Conservation (phyloP, 176 grass and related monocot species). For the Hsuehochloa calcarea region DNA sequence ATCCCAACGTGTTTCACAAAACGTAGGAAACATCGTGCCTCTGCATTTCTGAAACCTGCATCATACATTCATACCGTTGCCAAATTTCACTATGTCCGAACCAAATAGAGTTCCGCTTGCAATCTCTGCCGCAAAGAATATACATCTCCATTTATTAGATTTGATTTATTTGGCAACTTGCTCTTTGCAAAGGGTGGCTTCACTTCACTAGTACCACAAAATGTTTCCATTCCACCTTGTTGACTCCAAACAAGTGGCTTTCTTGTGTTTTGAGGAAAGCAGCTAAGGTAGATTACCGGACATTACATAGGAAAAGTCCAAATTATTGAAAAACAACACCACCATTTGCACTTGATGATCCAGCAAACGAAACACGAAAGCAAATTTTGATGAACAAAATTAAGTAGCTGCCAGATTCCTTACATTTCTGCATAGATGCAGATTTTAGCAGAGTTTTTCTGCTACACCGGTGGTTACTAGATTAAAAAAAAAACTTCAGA, state of each 20-base stretch:
- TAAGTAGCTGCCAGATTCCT: neutral
- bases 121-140: neutral
- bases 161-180: neutral
- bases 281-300: slow-evolving; percentile 25
- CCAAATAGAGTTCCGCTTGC: neutral
- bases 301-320: neutral
- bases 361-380: neutral
- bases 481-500: neutral
- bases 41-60: neutral
- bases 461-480: neutral
- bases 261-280: slow-evolving; percentile 1
- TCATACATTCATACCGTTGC: neutral
- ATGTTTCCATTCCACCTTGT: neutral
- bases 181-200: neutral
- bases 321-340: neutral
- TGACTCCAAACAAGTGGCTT: neutral
- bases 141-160: neutral
- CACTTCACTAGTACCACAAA: neutral
- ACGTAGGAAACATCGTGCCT: neutral
- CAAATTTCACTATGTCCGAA: neutral
- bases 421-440: neutral
- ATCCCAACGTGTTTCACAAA: neutral
- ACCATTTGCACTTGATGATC: neutral
- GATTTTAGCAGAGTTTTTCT: neutral
- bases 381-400: neutral